Evolutionary conservation across 352 stramenopile species (phyloP).

Genomic region (Thraustochytrium sp.): DNA sequence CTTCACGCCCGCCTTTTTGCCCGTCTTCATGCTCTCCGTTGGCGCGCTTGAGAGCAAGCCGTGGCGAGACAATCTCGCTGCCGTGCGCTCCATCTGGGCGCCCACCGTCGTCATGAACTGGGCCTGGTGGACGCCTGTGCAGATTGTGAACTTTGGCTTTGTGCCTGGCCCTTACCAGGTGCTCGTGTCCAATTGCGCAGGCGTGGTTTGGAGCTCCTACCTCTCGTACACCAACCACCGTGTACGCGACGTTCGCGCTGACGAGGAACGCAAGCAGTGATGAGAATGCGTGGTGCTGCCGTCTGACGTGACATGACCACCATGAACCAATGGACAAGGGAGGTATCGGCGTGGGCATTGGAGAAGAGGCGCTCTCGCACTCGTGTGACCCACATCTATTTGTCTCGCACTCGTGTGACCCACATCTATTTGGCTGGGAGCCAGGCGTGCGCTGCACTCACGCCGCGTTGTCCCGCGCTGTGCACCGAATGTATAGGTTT

Average conservation of each 20-base stretch:
- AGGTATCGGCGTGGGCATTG: no score
- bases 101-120: slow-evolving; percentile 51
- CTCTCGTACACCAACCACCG: not conserved
- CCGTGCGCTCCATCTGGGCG: slow-evolving; percentile 44
- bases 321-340: no score
- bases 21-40: slow-evolving; percentile 48
- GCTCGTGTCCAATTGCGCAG: slow-evolving; percentile 51
- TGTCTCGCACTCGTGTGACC: no score
- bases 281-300: no score
- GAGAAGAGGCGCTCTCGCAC: no score
- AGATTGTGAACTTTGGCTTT: slow-evolving; percentile 56
- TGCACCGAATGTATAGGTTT: no score
- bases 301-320: no score
- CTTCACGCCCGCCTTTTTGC: slow-evolving; percentile 51
- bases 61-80: slow-evolving; percentile 14
- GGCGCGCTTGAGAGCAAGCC: slow-evolving; percentile 48
- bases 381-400: no score
- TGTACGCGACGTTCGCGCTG: not conserved
- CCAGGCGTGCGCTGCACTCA: no score
- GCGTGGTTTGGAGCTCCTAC: slow-evolving; percentile 51
- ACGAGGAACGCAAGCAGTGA: no score
- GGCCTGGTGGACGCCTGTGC: slow-evolving; percentile 55
- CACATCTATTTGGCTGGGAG: no score
- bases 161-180: slow-evolving; percentile 52
- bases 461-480: no score